phyloP scores from a whole-genome alignment of 371 early-diverging fungal genomes.

The Blakeslea trispora region DNA sequence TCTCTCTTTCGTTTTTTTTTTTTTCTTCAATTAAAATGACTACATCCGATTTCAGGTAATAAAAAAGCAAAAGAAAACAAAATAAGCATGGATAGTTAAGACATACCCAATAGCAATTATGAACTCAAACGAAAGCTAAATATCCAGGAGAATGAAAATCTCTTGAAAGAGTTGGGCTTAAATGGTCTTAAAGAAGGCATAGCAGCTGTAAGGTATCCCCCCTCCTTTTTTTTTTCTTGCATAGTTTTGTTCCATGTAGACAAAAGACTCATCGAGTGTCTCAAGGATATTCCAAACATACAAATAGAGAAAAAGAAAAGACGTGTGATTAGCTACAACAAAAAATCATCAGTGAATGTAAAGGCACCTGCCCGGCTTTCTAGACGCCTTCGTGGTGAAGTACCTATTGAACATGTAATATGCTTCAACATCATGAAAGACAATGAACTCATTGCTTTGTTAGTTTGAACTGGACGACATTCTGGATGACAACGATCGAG shows the following conservation, averaged over 20 bases:
- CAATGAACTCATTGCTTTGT: background rate
- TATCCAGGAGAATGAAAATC: constrained; percentile 42
- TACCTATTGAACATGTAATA: constrained; percentile 40
- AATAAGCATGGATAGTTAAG: background rate
- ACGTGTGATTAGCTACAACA: constrained; percentile 4
- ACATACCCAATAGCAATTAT: constrained; percentile 28
- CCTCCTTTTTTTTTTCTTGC: background rate
- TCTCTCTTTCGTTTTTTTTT: too few relatives aligned
- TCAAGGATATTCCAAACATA: constrained; percentile 17
- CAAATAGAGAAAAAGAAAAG: constrained; percentile 15
- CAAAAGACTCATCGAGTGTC: too few relatives aligned
- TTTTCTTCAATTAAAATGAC: too few relatives aligned
- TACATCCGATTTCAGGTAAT: too few relatives aligned
- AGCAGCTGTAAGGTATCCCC: constrained; percentile 13
- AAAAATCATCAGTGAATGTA: constrained; percentile 1
- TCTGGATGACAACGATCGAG: constrained; percentile 40
- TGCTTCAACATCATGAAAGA: too few relatives aligned
- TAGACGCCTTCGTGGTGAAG: constrained; percentile 41
- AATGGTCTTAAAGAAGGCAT: background rate
- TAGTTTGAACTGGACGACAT: constrained; percentile 38
- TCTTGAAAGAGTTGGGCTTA: constrained; percentile 42
- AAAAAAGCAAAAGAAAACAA: background rate
- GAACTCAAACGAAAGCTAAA: constrained; percentile 41
- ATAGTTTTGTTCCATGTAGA: too few relatives aligned
- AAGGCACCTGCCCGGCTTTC: constrained; percentile 27